phyloP scores from a whole-genome alignment of 331 rosid genomes.

The Malus hybrid region DNA sequence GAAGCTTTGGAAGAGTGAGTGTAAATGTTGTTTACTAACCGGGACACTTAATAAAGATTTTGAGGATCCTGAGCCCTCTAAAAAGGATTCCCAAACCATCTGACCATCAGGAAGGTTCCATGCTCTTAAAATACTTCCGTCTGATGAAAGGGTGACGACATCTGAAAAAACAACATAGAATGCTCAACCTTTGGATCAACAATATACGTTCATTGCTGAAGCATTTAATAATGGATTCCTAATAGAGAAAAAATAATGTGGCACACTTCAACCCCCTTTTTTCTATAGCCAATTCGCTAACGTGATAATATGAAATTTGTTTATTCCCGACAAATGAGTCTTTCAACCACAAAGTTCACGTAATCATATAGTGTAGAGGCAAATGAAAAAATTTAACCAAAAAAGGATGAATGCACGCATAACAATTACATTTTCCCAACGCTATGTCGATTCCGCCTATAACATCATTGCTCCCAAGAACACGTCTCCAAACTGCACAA shows the following conservation, averaged over 20 bases:
- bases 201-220: not conserved
- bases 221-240: not conserved
- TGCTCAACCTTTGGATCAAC: slow-evolving; percentile 3
- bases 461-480: slow-evolving; percentile 64
- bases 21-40: slow-evolving; percentile 40
- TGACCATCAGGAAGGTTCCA: slow-evolving; percentile 99
- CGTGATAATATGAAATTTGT: not conserved
- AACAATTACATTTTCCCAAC: slow-evolving; percentile 75
- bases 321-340: not conserved
- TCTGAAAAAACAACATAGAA: slow-evolving; percentile 48
- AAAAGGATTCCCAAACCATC: slow-evolving; percentile 91
- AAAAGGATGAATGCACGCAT: not conserved
- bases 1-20: not conserved
- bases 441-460: slow-evolving; percentile 73
- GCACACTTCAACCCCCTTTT: not conserved
- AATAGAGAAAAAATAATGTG: not conserved
- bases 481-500: slow-evolving; percentile 97
- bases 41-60: slow-evolving; percentile 59
- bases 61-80: slow-evolving; percentile 56
- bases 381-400: not conserved
- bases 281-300: not conserved
- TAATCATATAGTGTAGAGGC: not conserved
- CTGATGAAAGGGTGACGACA: slow-evolving; percentile 81
- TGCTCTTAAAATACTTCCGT: slow-evolving; percentile 79
- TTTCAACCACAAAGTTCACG: not conserved